Percentiles rank a stretch among this genome's conserved stretches.
These are phyloP conservation scores for Nyssa sinensis DNA, from an alignment of 148 eudicot species.

Conservation along the genomic window DNA sequence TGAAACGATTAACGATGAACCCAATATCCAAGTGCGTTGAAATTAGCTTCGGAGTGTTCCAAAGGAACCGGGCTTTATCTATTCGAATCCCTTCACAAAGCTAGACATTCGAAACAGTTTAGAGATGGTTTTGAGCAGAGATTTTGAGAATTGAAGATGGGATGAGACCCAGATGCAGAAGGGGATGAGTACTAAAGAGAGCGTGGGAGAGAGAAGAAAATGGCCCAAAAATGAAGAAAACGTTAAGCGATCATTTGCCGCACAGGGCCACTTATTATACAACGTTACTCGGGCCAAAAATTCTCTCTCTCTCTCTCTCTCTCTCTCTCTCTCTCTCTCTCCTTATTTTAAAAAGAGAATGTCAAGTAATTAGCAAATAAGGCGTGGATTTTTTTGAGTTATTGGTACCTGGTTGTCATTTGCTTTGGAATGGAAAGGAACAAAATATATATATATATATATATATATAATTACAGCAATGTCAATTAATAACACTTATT, in stretches of 20 bases:
- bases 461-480: too few relatives aligned
- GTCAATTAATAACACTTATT: too few relatives aligned
- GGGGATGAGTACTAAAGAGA: background rate
- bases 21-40: background rate
- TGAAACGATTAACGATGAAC: background rate
- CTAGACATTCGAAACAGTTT: background rate
- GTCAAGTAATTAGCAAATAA: too few relatives aligned
- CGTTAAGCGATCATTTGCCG: background rate
- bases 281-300: background rate
- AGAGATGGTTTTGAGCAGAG: background rate
- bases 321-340: too few relatives aligned
- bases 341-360: too few relatives aligned
- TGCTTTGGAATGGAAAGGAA: too few relatives aligned
- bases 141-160: constrained; percentile 2
- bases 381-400: too few relatives aligned
- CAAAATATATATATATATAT: too few relatives aligned
- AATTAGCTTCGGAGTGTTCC: background rate
- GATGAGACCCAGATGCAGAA: background rate
- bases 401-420: too few relatives aligned
- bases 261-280: constrained; percentile 9
- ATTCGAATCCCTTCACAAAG: background rate
- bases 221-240: background rate
- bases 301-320: too few relatives aligned
- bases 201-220: background rate
- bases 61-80: constrained; percentile 5